A percentile compares a stretch with the other conserved stretches of the same genome.
phyloP scores from a whole-genome alignment of 78 protist species.

The Emiliania huxleyi region DNA sequence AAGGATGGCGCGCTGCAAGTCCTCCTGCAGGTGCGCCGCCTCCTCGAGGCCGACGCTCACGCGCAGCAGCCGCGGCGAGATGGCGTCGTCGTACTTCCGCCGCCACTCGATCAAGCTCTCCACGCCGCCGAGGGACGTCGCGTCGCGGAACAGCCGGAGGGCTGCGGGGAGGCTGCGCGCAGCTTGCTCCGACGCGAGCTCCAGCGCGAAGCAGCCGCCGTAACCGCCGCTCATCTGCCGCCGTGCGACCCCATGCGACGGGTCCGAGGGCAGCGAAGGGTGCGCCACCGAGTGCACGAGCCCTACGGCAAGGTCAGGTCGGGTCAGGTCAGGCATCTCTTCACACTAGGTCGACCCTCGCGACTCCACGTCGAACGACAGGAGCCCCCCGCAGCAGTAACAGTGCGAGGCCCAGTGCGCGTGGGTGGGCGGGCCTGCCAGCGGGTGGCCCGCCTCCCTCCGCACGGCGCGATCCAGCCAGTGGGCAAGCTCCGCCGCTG shows the following conservation, averaged over 20 bases:
- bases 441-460: background rate
- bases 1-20: background rate
- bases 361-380: too few relatives aligned
- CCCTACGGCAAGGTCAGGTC: too few relatives aligned
- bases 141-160: background rate
- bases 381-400: too few relatives aligned
- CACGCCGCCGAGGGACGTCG: slow-evolving; percentile 44
- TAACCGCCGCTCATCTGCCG: slow-evolving; percentile 16
- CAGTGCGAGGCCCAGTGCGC: too few relatives aligned
- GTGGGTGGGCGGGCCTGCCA: background rate
- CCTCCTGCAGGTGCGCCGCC: background rate
- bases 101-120: slow-evolving; percentile 26
- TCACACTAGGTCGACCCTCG: too few relatives aligned
- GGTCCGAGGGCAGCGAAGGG: background rate
- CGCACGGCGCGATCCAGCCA: background rate
- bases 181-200: background rate
- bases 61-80: slow-evolving; percentile 27
- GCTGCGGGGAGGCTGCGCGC: background rate
- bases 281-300: background rate
- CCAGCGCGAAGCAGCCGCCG: slow-evolving; percentile 10
- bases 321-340: too few relatives aligned
- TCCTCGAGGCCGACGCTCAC: slow-evolving; percentile 30
- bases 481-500: background rate
- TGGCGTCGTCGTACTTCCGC: slow-evolving; percentile 14
- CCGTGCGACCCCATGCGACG: background rate